Base-by-base conservation (phyloP, 2,329 filamentous ascomycete genomes). In the Calonectria hawksworthii region DNA sequence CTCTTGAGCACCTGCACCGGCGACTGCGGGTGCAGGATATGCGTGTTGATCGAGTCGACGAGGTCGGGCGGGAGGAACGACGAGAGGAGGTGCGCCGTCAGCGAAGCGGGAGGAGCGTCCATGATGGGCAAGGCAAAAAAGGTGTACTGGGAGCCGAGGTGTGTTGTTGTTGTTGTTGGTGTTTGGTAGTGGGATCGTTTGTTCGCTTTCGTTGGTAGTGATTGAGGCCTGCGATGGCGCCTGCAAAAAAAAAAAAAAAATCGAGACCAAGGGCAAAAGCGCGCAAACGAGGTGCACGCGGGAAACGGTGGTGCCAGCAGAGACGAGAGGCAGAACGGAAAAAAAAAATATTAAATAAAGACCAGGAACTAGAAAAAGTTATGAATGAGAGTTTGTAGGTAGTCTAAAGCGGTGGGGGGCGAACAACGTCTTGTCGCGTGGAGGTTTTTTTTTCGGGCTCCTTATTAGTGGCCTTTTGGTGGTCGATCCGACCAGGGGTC, bases 21-120 rank as follows among this genome's bases (percentile, higher is more conserved):
- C 7, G 88, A 87, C 64, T 85, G 81, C 21, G 86, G 86, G 81
- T 86, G 84, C 63, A 91, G 84, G 73, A 90, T 78, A 83, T 91
- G 85, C 54, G 86, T 86, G 80, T 89, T 83, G 70, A 90, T 83
- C 69, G 86, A 82, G 68, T 85, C 83, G 75, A 86, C 82, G 66
- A 87, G 82, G 65, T 88, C 85, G n/a, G 89, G 84, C 44, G 88
- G 86, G 65, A 89, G 84, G 72, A 90, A 77, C 41, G 84, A 81
- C 54, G 85, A 83, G 76, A 88, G 82, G 67, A 86, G 77, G 68
- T 82, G 82, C 76, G 79, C 79, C 18, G 81, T 73, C n/a, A 85
- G 74, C 5, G 82, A 81, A 18, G 44, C 44, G 9, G 80, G 74
- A 23, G 52, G 30, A 26, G 82, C 78, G 74, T 83, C 81, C 83